Evolutionary conservation across 1,284 basidiomycete genomes (phyloP).

Genomic region (Athelia psychrophila): DNA sequence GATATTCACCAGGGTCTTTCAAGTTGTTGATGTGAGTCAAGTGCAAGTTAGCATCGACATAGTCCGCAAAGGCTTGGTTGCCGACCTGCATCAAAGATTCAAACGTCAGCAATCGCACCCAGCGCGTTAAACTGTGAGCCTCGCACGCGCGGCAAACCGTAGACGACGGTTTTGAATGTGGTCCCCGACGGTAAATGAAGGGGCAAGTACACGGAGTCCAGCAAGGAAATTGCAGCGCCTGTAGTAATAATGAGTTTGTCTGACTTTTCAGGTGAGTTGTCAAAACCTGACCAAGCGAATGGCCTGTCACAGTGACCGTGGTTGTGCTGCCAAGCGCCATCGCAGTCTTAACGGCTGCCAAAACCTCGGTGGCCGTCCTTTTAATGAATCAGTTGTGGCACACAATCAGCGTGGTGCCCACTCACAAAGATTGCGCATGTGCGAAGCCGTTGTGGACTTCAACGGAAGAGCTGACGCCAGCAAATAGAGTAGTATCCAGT

Average conservation of each 20-base stretch:
- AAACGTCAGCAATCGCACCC: not conserved
- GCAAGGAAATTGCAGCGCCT: conserved; percentile 45
- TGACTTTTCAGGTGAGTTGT: no score
- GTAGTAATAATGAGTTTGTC: conserved; percentile 7
- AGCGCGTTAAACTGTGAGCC: no score
- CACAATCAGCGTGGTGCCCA: not conserved
- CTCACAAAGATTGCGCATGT: conserved; percentile 49
- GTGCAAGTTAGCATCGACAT: conserved; percentile 15
- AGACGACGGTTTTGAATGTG: conserved; percentile 33
- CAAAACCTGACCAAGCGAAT: conserved; percentile 43
- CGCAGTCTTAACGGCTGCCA: conserved; percentile 43
- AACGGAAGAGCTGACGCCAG: conserved; percentile 45
- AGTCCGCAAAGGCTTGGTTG: conserved; percentile 12
- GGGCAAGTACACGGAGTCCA: conserved; percentile 40
- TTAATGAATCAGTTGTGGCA: not conserved
- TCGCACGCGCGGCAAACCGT: conserved; percentile 56
- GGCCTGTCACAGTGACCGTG: conserved; percentile 49
- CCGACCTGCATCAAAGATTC: conserved; percentile 6
- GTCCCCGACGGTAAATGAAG: conserved; percentile 30
- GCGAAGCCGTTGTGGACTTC: conserved; percentile 58
- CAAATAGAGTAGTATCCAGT: conserved; percentile 52
- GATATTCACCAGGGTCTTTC: conserved; percentile 13
- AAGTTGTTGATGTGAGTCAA: conserved; percentile 20
- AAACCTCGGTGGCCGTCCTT: conserved; percentile 47
- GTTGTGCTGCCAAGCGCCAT: conserved; percentile 36